phyloP scores from a whole-genome alignment of 805 yeast genomes.

The Ogataea angusta region DNA sequence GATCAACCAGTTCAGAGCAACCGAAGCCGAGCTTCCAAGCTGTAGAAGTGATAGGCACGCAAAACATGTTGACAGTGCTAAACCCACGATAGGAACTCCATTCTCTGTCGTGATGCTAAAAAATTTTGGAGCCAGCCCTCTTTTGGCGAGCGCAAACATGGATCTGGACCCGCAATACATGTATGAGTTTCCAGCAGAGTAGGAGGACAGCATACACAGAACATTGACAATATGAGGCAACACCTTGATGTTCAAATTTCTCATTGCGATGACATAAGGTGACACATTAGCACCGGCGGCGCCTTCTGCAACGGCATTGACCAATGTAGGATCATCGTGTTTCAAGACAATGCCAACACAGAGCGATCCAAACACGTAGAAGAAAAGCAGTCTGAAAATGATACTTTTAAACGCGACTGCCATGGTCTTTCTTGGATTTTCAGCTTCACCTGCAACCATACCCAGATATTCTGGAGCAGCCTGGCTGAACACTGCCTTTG shows the following conservation, averaged over 20 bases:
- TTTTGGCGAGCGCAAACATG: constrained; percentile 64
- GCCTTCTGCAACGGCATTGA: constrained; percentile 53
- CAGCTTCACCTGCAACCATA: constrained; percentile 84
- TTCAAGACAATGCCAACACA: constrained; percentile 78
- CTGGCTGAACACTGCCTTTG: constrained; percentile 66
- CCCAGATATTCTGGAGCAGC: constrained; percentile 87
- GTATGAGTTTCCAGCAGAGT: constrained; percentile 82
- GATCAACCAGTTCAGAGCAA: constrained; percentile 32
- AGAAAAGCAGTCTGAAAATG: constrained; percentile 59
- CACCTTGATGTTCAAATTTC: constrained; percentile 57
- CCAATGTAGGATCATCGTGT: constrained; percentile 59
- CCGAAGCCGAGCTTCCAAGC: constrained; percentile 32
- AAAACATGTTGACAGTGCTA: constrained; percentile 32
- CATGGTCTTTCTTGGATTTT: constrained; percentile 50
- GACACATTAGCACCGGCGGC: constrained; percentile 77
- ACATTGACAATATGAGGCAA: constrained; percentile 80
- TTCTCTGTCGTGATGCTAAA: constrained; percentile 58
- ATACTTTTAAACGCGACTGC: constrained; percentile 81
- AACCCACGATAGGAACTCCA: constrained; percentile 49
- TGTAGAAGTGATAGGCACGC: constrained; percentile 33
- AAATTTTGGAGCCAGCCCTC: constrained; percentile 69
- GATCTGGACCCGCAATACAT: constrained; percentile 69
- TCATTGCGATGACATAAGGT: constrained; percentile 84
- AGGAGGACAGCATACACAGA: constrained; percentile 67
- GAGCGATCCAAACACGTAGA: constrained; percentile 71